phyloP scores from a whole-genome alignment of 169 alveolate genomes.

The Amoebophrya sp. region DNA sequence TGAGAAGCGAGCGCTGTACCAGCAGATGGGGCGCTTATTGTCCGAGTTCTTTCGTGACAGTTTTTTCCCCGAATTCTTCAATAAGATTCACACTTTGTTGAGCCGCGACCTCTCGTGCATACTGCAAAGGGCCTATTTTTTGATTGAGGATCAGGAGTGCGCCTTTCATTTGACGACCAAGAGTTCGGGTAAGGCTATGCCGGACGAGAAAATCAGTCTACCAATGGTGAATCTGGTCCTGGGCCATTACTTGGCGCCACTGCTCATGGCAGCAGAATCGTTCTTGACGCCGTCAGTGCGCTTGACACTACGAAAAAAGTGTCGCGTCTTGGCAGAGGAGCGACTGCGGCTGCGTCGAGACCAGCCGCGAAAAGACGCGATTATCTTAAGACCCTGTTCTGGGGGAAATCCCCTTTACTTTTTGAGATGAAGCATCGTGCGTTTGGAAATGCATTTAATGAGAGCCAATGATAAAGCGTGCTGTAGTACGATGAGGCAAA shows the following conservation, averaged over 20 bases:
- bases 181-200: neutral
- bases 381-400: too few species aligned
- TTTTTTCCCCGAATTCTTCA: neutral
- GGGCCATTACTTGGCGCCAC: neutral
- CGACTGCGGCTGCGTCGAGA: too few species aligned
- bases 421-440: too few species aligned
- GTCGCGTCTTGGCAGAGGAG: neutral
- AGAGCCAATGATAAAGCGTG: too few species aligned
- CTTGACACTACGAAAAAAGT: neutral
- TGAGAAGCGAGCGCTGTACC: neutral
- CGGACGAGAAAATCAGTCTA: neutral
- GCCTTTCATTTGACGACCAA: neutral
- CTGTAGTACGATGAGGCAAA: too few species aligned
- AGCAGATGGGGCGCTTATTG: neutral
- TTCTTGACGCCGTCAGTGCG: neutral
- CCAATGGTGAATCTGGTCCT: constrained; percentile 11
- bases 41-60: neutral
- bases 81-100: neutral
- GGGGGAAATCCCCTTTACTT: too few species aligned
- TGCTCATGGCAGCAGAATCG: neutral
- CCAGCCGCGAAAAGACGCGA: too few species aligned
- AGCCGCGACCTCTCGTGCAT: neutral
- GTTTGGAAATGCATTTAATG: too few species aligned
- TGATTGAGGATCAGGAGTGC: neutral
- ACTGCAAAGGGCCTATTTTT: neutral